Conservation (phyloP, 1,284 basidiomycete species). For the Trichosporon sp. region DNA sequence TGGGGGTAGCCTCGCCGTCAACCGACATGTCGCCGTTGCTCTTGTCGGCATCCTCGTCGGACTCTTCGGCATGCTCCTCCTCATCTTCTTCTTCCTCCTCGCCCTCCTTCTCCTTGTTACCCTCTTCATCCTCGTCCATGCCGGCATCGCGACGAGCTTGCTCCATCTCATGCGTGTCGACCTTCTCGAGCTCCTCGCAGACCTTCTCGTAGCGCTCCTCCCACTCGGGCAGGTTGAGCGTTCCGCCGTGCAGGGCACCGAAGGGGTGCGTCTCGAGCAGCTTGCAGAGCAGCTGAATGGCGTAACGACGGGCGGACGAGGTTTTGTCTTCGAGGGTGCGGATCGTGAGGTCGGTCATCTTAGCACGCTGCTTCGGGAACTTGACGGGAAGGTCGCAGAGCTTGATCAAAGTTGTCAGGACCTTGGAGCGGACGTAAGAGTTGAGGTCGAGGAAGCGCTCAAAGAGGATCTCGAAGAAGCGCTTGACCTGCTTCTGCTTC, state of each 20-base stretch:
- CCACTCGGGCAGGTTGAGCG: constrained; percentile 74
- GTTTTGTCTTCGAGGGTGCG: constrained; percentile 88
- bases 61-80: constrained; percentile 36
- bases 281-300: constrained; percentile 75
- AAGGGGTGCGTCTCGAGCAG: constrained; percentile 90
- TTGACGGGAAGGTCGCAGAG: constrained; percentile 71
- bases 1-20: constrained; percentile 29
- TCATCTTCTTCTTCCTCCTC: constrained; percentile 32
- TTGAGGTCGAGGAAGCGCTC: constrained; percentile 86
- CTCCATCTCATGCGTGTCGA: constrained; percentile 63
- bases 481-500: constrained; percentile 77
- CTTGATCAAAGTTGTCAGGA: constrained; percentile 73
- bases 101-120: constrained; percentile 42
- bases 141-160: constrained; percentile 53
- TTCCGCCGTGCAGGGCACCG: constrained; percentile 79
- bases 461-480: constrained; percentile 79
- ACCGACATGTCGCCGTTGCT: constrained; percentile 11
- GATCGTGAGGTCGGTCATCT: constrained; percentile 74
- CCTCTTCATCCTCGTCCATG: constrained; percentile 52
- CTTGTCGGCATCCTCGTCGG: constrained; percentile 32
- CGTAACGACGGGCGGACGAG: constrained; percentile 80
- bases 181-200: constrained; percentile 62
- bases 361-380: constrained; percentile 82
- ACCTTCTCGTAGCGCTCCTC: constrained; percentile 67
- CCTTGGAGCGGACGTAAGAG: constrained; percentile 87